Evolutionary conservation across 306 rosid species (phyloP).

Genomic region (Cucurbita moschata): DNA sequence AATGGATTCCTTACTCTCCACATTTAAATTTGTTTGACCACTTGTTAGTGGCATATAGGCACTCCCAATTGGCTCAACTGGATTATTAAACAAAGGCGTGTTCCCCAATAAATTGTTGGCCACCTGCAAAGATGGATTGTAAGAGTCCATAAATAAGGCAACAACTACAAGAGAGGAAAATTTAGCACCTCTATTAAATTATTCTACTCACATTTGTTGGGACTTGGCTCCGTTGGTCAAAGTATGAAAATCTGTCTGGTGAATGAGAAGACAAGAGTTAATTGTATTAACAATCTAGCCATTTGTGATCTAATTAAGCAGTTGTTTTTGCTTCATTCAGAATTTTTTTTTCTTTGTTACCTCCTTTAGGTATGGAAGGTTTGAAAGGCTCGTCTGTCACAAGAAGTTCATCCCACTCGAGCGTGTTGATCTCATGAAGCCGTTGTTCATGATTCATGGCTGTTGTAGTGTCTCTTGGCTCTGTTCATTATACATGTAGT

Average conservation of each 20-base stretch:
- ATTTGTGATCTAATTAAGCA: slow-evolving; percentile 4
- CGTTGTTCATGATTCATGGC: slow-evolving; percentile 40
- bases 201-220: slow-evolving; percentile 44
- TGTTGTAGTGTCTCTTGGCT: slow-evolving; percentile 19
- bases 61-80: slow-evolving; percentile 23
- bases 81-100: slow-evolving; percentile 23
- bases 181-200: background rate
- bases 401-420: slow-evolving; percentile 96
- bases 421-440: slow-evolving; percentile 90
- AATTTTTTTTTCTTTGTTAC: slow-evolving; percentile 29
- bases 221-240: slow-evolving; percentile 43
- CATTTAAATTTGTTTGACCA: slow-evolving; percentile 30
- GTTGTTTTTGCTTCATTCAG: slow-evolving; percentile 9
- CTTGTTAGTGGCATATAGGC: slow-evolving; percentile 21
- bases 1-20: slow-evolving; percentile 18
- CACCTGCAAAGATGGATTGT: slow-evolving; percentile 33
- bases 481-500: slow-evolving; percentile 32
- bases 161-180: background rate
- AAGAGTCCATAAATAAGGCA: background rate
- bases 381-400: slow-evolving; percentile 31
- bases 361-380: slow-evolving; percentile 27
- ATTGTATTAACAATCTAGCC: slow-evolving; percentile 11
- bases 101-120: slow-evolving; percentile 24
- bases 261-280: slow-evolving; percentile 3
- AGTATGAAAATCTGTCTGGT: slow-evolving; percentile 31